Evolutionary conservation across 768 basidiomycete genomes (phyloP).

Genomic region (Naganishia onofrii): DNA sequence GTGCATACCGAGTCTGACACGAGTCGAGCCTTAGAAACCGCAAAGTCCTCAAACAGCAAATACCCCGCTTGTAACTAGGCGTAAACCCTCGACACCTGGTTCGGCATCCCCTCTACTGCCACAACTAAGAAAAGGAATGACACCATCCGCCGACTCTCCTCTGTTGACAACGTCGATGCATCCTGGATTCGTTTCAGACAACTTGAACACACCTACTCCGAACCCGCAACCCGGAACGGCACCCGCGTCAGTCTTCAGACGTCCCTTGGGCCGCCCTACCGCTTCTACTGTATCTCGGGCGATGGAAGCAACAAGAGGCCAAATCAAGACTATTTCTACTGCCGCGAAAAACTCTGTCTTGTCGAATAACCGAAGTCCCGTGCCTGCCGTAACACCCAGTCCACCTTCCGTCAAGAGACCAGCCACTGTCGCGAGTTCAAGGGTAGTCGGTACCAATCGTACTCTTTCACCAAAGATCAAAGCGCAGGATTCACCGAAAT

Average conservation of each 20-base stretch:
- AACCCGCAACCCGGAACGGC: not conserved
- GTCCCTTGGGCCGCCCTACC: not conserved
- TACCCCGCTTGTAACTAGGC: not conserved
- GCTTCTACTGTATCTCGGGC: conserved; percentile 10
- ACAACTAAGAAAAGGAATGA: conserved; percentile 14
- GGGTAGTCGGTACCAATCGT: not conserved
- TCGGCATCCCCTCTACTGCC: conserved; percentile 11
- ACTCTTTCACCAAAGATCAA: not conserved
- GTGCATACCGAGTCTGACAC: not conserved
- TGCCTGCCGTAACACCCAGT: not conserved
- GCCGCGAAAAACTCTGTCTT: conserved; percentile 20
- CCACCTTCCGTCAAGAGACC: not conserved
- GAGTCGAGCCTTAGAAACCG: not conserved
- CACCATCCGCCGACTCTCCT: conserved; percentile 4
- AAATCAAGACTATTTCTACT: conserved; percentile 15
- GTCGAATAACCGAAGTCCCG: conserved; percentile 11
- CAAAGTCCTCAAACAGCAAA: not conserved
- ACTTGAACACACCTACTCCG: conserved; percentile 13
- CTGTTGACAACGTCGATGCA: conserved; percentile 21
- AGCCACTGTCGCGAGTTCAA: not conserved
- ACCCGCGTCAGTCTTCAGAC: conserved; percentile 10
- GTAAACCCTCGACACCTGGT: conserved; percentile 6
- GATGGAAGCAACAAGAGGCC: conserved; percentile 17
- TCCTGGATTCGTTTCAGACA: not conserved
- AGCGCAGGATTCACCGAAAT: not conserved